Evolutionary conservation across 1,139 yeast species (phyloP).

Genomic region (Pneumocystis carinii): DNA sequence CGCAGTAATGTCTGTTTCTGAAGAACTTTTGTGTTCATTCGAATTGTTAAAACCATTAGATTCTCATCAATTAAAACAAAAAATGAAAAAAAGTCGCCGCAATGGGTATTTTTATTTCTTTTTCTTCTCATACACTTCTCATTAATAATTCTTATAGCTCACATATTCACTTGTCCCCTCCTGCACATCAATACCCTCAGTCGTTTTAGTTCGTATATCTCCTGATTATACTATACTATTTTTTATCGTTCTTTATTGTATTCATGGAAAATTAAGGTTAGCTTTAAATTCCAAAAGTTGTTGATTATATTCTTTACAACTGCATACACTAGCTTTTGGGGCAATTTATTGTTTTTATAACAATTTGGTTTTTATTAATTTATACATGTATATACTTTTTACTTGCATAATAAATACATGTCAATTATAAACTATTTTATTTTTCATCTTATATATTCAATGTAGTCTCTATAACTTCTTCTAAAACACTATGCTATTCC

Average conservation of each 20-base stretch:
- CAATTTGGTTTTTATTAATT: neutral
- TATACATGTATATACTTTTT: neutral
- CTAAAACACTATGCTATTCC: too few relatives aligned
- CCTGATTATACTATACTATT: neutral
- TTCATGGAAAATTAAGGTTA: neutral
- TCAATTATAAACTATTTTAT: neutral
- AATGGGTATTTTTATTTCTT: constrained; percentile 43
- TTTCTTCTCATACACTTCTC: neutral
- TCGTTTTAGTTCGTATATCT: constrained; percentile 15
- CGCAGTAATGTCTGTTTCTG: constrained; percentile 93
- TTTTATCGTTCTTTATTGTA: neutral
- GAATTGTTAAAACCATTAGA: constrained; percentile 89
- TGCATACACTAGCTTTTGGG: neutral
- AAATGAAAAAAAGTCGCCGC: constrained; percentile 64
- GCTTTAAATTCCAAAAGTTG: neutral
- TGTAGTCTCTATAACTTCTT: too few relatives aligned
- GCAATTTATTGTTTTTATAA: neutral
- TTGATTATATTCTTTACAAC: neutral
- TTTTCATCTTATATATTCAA: neutral
- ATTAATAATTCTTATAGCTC: constrained; percentile 11
- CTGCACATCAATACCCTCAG: constrained; percentile 19
- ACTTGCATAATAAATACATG: neutral
- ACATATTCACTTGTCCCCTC: constrained; percentile 15
- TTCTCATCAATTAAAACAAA: constrained; percentile 81
- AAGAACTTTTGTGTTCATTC: constrained; percentile 78